phyloP scores from a whole-genome alignment of 2,329 filamentous ascomycete genomes.

The Fragosphaeria purpurea region DNA sequence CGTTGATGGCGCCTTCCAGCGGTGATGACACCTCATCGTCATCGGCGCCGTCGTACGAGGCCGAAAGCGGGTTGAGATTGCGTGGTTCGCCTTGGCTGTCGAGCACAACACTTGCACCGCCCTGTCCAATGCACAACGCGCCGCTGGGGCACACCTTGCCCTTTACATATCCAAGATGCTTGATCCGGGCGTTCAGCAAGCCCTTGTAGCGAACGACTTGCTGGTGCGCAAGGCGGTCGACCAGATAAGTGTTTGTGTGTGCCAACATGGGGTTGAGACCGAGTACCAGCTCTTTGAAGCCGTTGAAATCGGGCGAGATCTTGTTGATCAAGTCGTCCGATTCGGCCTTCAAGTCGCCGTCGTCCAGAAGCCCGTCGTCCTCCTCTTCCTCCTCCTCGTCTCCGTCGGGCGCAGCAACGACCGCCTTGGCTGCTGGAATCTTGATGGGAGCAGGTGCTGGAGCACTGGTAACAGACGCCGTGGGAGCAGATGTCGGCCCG shows the following conservation, averaged over 20 bases:
- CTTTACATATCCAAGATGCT: slow-evolving; percentile 54
- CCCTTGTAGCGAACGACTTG: slow-evolving; percentile 71
- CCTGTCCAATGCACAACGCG: slow-evolving; percentile 53
- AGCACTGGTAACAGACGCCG: background rate
- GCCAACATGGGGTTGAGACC: slow-evolving; percentile 63
- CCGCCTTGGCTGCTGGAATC: slow-evolving; percentile 4
- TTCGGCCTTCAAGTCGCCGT: slow-evolving; percentile 51
- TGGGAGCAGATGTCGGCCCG: background rate
- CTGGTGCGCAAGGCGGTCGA: slow-evolving; percentile 74
- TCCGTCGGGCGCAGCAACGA: slow-evolving; percentile 22
- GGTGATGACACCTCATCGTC: slow-evolving; percentile 49
- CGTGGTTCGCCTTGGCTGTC: slow-evolving; percentile 50
- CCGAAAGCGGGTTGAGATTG: slow-evolving; percentile 45
- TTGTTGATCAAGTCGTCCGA: slow-evolving; percentile 52
- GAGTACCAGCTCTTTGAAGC: slow-evolving; percentile 66
- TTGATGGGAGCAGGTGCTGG: slow-evolving; percentile 4
- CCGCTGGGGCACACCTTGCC: slow-evolving; percentile 48
- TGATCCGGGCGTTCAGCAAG: slow-evolving; percentile 58
- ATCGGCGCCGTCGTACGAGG: slow-evolving; percentile 48
- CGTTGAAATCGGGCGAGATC: slow-evolving; percentile 62
- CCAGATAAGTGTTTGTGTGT: slow-evolving; percentile 48
- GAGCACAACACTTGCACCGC: slow-evolving; percentile 54
- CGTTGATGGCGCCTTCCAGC: slow-evolving; percentile 57
- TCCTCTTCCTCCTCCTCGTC: slow-evolving; percentile 48
- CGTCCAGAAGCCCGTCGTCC: slow-evolving; percentile 46